Conservation (phyloP, 768 basidiomycete genomes). For the Nidularia sp. region DNA sequence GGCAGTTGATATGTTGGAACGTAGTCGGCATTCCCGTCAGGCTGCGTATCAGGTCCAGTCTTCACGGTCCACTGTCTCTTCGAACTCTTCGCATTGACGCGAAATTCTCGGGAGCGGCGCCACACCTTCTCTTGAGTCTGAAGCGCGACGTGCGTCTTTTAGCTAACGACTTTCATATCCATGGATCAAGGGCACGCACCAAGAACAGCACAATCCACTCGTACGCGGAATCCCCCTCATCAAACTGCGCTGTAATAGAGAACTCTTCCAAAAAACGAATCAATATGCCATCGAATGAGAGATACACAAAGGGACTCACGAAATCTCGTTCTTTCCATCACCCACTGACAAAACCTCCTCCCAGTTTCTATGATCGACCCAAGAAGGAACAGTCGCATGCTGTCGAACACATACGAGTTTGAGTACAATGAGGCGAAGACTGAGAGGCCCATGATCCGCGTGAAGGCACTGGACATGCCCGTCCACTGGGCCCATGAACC, state of each 20-base stretch:
- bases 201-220: conserved; percentile 38
- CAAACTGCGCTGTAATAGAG: conserved; percentile 32
- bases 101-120: conserved; percentile 34
- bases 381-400: conserved; percentile 23
- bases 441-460: conserved; percentile 30
- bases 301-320: conserved; percentile 13
- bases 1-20: conserved; percentile 35
- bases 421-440: conserved; percentile 26
- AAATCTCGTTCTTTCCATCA: conserved; percentile 22
- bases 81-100: conserved; percentile 35
- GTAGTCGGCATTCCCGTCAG: conserved; percentile 31
- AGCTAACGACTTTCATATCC: background rate
- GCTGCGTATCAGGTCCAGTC: conserved; percentile 11
- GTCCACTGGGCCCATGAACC: background rate
- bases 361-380: conserved; percentile 35
- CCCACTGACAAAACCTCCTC: conserved; percentile 33
- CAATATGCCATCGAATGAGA: background rate
- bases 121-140: conserved; percentile 41
- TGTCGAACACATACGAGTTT: conserved; percentile 17
- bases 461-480: conserved; percentile 3
- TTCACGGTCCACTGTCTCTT: conserved; percentile 34
- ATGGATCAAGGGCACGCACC: conserved; percentile 14
- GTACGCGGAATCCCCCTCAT: conserved; percentile 33
- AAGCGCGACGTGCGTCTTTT: background rate
- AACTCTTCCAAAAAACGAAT: conserved; percentile 21